These are phyloP conservation scores for Fusarium mundagurra DNA, from an alignment of 2,329 filamentous ascomycete genomes.

Conservation along the genomic window DNA sequence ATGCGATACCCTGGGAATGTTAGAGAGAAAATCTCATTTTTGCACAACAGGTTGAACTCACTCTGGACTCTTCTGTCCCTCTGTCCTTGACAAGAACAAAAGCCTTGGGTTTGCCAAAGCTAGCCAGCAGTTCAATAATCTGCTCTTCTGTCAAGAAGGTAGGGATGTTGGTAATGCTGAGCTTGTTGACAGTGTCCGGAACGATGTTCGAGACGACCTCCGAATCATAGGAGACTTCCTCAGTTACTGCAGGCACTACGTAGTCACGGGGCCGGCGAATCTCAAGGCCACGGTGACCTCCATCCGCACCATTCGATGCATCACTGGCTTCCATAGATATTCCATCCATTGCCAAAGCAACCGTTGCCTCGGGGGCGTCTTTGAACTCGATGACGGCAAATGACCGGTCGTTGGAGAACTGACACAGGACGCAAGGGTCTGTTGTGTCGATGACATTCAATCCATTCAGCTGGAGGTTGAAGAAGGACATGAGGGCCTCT, in stretches of 20 bases:
- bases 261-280: conserved; percentile 96
- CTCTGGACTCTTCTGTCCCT: conserved; percentile 85
- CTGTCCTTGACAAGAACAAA: conserved; percentile 91
- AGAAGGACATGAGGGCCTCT: conserved; percentile 82
- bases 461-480: conserved; percentile 97
- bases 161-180: conserved; percentile 91
- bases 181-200: conserved; percentile 93
- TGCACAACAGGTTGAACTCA: conserved; percentile 58
- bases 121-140: conserved; percentile 86
- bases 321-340: conserved; percentile 85
- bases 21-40: conserved; percentile 35
- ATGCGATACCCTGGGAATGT: conserved; percentile 81
- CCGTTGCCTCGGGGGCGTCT: conserved; percentile 85
- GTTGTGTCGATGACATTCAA: conserved; percentile 86
- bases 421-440: conserved; percentile 86
- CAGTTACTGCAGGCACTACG: conserved; percentile 84
- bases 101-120: conserved; percentile 92
- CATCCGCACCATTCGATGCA: conserved; percentile 61
- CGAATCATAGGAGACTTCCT: conserved; percentile 77
- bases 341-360: conserved; percentile 89
- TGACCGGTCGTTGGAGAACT: conserved; percentile 79
- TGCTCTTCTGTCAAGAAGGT: conserved; percentile 89
- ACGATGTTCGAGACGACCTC: conserved; percentile 83
- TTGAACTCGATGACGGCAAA: conserved; percentile 95
- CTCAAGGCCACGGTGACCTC: conserved; percentile 69